These are phyloP conservation scores for Rheum nobile DNA, from an alignment of 148 eudicot species.

Conservation along the genomic window DNA sequence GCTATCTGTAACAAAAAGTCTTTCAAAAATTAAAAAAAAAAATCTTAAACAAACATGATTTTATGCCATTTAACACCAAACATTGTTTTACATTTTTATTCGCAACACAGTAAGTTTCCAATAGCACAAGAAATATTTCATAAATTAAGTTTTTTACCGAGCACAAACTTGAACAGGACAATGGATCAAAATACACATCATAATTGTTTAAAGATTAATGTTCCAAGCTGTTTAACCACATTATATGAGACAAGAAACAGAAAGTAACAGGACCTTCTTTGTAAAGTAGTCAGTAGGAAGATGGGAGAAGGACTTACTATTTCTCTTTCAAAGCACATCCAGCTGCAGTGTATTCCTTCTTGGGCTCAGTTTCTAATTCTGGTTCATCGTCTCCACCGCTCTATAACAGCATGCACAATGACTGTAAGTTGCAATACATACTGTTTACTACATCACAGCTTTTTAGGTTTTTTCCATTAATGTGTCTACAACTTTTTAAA, in stretches of 20 bases:
- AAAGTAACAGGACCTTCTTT: background rate
- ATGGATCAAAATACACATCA: background rate
- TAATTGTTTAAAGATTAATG: background rate
- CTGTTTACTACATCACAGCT: background rate
- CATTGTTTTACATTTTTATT: background rate
- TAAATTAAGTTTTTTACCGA: background rate
- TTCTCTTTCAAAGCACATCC: constrained; percentile 80
- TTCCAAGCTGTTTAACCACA: background rate
- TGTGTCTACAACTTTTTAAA: background rate
- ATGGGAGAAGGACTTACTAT: constrained; percentile 43
- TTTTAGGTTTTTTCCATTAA: background rate
- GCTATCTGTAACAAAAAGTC: background rate
- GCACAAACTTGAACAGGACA: background rate
- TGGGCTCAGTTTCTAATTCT: constrained; percentile 66
- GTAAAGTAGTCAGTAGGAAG: background rate
- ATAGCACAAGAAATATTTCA: background rate
- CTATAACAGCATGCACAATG: constrained; percentile 20
- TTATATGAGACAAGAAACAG: background rate
- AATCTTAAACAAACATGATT: background rate
- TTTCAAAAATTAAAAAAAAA: background rate
- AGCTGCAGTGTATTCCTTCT: constrained; percentile 65
- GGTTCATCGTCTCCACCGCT: constrained; percentile 55
- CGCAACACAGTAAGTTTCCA: background rate
- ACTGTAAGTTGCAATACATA: background rate
- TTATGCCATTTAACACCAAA: background rate